Percentiles rank a stretch among this genome's conserved stretches.
These are phyloP conservation scores for Castanospermum australe DNA, from an alignment of 306 rosid species.

Conservation along the genomic window DNA sequence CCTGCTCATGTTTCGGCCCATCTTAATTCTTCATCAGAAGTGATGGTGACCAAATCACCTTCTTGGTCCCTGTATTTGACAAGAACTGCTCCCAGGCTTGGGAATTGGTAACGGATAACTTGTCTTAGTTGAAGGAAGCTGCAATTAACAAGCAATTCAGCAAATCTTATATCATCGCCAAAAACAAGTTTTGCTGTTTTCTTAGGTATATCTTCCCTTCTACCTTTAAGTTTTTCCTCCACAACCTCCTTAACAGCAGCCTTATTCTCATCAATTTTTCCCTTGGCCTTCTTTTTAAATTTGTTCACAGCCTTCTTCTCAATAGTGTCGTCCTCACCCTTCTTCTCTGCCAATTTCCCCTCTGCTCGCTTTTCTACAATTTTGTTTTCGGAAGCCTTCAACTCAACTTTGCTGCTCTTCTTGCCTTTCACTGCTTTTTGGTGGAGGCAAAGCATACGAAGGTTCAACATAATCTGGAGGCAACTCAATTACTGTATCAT, in stretches of 20 bases:
- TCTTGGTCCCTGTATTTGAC: constrained; percentile 64
- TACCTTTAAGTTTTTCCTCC: constrained; percentile 41
- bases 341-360: constrained; percentile 22
- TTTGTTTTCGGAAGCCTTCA: constrained; percentile 12
- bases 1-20: constrained; percentile 51
- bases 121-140: constrained; percentile 56
- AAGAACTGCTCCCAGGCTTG: constrained; percentile 49
- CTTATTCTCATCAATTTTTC: constrained; percentile 40
- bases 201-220: constrained; percentile 40
- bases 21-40: constrained; percentile 58
- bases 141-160: constrained; percentile 57
- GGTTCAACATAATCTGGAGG: constrained; percentile 61
- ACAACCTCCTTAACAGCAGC: constrained; percentile 53
- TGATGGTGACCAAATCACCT: constrained; percentile 71
- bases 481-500: constrained; percentile 46
- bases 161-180: constrained; percentile 71
- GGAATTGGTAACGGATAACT: constrained; percentile 49
- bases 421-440: constrained; percentile 39
- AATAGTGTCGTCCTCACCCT: not conserved
- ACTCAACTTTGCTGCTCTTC: constrained; percentile 36
- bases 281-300: constrained; percentile 28
- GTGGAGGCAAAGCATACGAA: constrained; percentile 2
- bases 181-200: constrained; percentile 60
- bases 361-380: not conserved
- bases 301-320: not conserved